These are phyloP conservation scores for Blastobotrys parvus DNA, from an alignment of 805 yeast species.

Conservation along the genomic window DNA sequence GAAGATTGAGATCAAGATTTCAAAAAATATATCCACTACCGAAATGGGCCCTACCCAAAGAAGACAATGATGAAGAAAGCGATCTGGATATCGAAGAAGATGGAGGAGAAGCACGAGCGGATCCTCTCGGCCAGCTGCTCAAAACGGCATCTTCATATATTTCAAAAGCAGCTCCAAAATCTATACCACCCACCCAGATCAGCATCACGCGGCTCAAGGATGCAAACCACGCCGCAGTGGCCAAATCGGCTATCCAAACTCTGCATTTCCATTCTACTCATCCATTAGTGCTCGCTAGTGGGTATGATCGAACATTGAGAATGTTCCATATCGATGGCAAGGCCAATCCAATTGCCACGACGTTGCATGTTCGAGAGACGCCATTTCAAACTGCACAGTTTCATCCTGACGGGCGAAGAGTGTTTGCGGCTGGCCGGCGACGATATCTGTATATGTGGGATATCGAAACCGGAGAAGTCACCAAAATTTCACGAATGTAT, in stretches of 20 bases:
- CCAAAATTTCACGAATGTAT: conserved; percentile 79
- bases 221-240: conserved; percentile 62
- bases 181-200: conserved; percentile 61
- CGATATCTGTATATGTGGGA: conserved; percentile 91
- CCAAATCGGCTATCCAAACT: conserved; percentile 78
- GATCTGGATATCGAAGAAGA: conserved; percentile 24
- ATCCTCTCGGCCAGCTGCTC: conserved; percentile 28
- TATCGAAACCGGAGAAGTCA: conserved; percentile 61
- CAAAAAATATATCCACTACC: conserved; percentile 75
- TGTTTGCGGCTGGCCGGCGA: conserved; percentile 87
- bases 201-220: conserved; percentile 81
- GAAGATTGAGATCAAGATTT: conserved; percentile 63
- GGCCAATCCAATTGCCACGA: conserved; percentile 68
- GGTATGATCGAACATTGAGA: conserved; percentile 82
- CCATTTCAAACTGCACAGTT: conserved; percentile 76
- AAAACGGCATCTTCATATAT: conserved; percentile 23
- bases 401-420: conserved; percentile 42
- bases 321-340: conserved; percentile 89
- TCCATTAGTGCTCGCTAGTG: conserved; percentile 82
- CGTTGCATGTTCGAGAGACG: conserved; percentile 66
- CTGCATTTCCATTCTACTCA: conserved; percentile 76
- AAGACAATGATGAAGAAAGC: conserved; percentile 18
- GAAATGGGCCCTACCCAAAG: conserved; percentile 52
- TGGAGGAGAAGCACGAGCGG: conserved; percentile 23
- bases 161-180: conserved; percentile 31